These are phyloP conservation scores for Fusarium palustre DNA, from an alignment of 2,329 filamentous ascomycete genomes.

Conservation along the genomic window DNA sequence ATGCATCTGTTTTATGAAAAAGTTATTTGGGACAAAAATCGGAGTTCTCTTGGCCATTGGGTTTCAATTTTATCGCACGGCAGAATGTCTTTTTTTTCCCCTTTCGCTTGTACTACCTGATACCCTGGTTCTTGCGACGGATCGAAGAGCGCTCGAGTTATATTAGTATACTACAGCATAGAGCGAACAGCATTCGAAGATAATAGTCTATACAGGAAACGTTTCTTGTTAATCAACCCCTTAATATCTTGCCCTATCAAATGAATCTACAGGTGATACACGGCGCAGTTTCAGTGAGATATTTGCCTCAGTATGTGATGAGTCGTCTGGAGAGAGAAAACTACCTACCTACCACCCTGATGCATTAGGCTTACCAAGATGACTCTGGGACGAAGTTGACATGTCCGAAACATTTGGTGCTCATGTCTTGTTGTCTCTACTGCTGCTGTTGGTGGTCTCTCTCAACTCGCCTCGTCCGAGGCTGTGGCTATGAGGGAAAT, in stretches of 20 bases:
- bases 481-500: constrained; percentile 11
- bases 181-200: constrained; percentile 22
- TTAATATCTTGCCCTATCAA: neutral
- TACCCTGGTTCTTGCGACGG: constrained; percentile 31
- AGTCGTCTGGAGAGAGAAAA: constrained; percentile 24
- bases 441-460: neutral
- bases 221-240: neutral
- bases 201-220: neutral
- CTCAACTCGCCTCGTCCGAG: constrained; percentile 1
- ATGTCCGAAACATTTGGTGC: constrained; percentile 11
- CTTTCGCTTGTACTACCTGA: constrained; percentile 27
- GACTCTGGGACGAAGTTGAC: constrained; percentile 13
- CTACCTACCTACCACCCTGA: constrained; percentile 3
- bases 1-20: constrained; percentile 17
- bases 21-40: constrained; percentile 9
- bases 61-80: constrained; percentile 20
- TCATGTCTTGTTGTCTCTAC: constrained; percentile 1
- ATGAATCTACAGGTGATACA: neutral
- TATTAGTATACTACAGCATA: constrained; percentile 16
- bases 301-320: constrained; percentile 9
- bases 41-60: constrained; percentile 32
- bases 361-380: neutral
- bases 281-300: neutral
- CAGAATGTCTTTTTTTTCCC: neutral
- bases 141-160: constrained; percentile 14